Evolutionary conservation across 345 rosid species (phyloP), one percentile per base, ranked within the genome.

Genomic region (Lepidium aucheri): DNA sequence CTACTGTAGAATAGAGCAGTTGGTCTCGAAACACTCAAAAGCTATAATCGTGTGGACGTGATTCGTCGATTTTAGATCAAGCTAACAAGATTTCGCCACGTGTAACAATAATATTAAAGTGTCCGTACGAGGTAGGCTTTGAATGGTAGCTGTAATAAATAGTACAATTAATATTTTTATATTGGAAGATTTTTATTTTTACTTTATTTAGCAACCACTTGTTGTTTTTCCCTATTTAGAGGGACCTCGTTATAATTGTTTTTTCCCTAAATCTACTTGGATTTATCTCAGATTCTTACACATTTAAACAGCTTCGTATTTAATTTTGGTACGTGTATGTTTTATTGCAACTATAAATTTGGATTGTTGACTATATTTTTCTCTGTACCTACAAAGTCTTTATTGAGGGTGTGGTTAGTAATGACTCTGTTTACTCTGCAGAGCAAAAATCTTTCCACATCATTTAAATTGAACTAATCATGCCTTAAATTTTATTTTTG

Each of bases 71-170:
- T 45, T 46, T 28, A 32, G 17, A n/a, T 22, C 17, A 9, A n/a
- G 38, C 28, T 8, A 28, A 47, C 14, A 14, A 2, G 22, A 59
- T 11, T 0, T 9, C 20, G 34, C 40, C 49, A 62, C 42, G 68
- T 62, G 56, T 12, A 45, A 36, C 14, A 35, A 35, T 45, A 41
- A 52, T 13, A 26, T 11, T 16, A 0, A 32, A 34, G 49, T 32
- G 47, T 62, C 74, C 74, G 74, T 69, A 69, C 67, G 67, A 70
- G 63, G 63, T 52, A 66, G 62, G 52, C 43, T 30, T 34, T 62
- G 32, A 4, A 22, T 11, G n/a, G 18, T 62, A 57, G 65, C 39
- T 38, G 65, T 57, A 57, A 68, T 10, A 57, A 68, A 38, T n/a
- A 11, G 49, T 28, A 26, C 30, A 26, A 39, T 39, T 62, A 1